Evolutionary conservation across 345 rosid species (phyloP), one percentile per base, ranked within the genome.

Genomic region (Eucalyptus dawsonii): DNA sequence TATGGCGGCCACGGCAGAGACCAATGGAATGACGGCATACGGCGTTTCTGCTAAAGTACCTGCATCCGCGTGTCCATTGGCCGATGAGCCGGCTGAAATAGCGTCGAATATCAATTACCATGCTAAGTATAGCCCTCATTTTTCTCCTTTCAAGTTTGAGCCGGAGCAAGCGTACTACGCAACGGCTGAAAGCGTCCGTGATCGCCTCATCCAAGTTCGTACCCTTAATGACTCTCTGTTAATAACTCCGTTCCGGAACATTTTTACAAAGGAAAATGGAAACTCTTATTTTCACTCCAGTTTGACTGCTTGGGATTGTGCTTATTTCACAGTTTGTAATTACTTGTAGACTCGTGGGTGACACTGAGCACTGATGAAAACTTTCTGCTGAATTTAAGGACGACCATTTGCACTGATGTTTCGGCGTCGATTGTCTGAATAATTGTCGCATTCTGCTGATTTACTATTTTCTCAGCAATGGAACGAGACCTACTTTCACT

Each of bases 81-180:
- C 98, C 1, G 91, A 88, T 19, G 93, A 93, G 50, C 94, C 98
- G 3, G 50, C 92, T 40, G 95, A 94, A 54, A 95, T 98, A 87
- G 99, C 98, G 4, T 95, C 96, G 31, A 97, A 98, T 88, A 96
- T 97, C 91, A 88, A 91, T 87, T 97, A 96, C 93, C 99, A 97
- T 88, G 95, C 94, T 40, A 94, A 93, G 69, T 97, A 91, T 91
- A 94, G 93, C 90, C 99, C 99, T 50, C 99, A 97, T 94, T 97
- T 97, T 92, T 97, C 98, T n/a, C 98, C 97, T 51, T 95, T 92
- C 92, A 97, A 95, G 95, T 98, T 97, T 54, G 96, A 95, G 85
- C 95, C 96, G 2, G 99, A 96, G 90, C 98, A 97, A 91, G 99
- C 97, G 14, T 97, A 90, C 93, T 97, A 89, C 88, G 97, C 99